Conservation (phyloP, 768 basidiomycete species). For the Sporobolomyces phaffii region DNA sequence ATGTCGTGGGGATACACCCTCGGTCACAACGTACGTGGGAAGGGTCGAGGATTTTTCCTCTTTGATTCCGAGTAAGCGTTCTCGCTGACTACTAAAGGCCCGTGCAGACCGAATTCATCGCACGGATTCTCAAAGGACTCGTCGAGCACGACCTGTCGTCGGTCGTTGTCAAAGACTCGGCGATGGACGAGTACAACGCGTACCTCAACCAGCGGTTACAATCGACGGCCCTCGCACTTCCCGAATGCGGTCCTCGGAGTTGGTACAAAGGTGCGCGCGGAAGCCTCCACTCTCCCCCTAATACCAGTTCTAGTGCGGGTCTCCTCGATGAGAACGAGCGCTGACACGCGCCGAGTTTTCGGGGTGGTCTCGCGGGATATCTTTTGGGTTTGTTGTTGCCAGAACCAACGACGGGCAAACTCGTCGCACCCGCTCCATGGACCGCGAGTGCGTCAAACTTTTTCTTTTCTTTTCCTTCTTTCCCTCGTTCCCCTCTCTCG, state of each 20-base stretch:
- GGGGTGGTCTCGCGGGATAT: too few relatives aligned
- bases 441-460: constrained; percentile 14
- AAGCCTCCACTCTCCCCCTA: background rate
- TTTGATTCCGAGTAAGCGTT: too few relatives aligned
- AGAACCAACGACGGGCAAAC: constrained; percentile 9
- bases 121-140: constrained; percentile 26
- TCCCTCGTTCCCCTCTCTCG: background rate
- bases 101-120: constrained; percentile 21
- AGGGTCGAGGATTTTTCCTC: too few relatives aligned
- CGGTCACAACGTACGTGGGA: constrained; percentile 24
- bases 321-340: too few relatives aligned
- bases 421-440: constrained; percentile 31
- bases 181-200: constrained; percentile 20
- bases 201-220: constrained; percentile 9
- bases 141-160: constrained; percentile 24
- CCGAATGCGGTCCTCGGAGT: background rate
- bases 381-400: background rate
- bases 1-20: constrained; percentile 24
- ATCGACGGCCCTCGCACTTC: constrained; percentile 1
- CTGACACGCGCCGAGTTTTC: too few relatives aligned
- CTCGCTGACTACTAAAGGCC: too few relatives aligned
- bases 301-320: too few relatives aligned
- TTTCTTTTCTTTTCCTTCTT: background rate
- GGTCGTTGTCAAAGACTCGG: constrained; percentile 14
- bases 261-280: constrained; percentile 26